These are phyloP conservation scores for Teratosphaeria epicoccoides DNA, from an alignment of 2,329 filamentous ascomycete species.

Conservation along the genomic window DNA sequence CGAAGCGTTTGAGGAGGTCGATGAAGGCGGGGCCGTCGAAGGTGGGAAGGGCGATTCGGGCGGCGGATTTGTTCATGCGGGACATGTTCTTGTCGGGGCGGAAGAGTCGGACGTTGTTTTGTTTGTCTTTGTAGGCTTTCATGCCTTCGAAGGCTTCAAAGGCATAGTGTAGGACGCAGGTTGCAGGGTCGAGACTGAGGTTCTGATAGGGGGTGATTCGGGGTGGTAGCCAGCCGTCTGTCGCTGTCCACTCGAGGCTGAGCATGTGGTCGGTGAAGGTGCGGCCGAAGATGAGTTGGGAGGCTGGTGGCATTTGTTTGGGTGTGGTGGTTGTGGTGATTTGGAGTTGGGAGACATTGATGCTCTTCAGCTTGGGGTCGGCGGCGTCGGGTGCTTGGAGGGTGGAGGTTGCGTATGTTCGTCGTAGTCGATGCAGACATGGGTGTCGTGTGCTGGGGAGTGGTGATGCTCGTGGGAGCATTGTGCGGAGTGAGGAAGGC, in stretches of 20 bases:
- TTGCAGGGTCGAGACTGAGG: constrained; percentile 88
- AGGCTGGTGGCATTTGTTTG: constrained; percentile 60
- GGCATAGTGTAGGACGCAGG: constrained; percentile 96
- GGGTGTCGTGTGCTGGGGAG: not conserved
- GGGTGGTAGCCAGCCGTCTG: constrained; percentile 71
- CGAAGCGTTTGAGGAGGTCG: constrained; percentile 70
- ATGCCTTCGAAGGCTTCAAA: constrained; percentile 98
- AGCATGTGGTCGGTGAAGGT: constrained; percentile 98
- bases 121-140: constrained; percentile 92
- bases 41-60: constrained; percentile 84
- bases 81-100: constrained; percentile 94
- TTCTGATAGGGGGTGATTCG: constrained; percentile 91
- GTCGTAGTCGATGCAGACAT: not conserved
- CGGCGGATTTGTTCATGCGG: constrained; percentile 80
- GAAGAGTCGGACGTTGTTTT: constrained; percentile 74
- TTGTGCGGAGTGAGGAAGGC: constrained; percentile 7
- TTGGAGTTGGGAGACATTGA: constrained; percentile 67
- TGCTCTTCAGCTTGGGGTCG: constrained; percentile 48
- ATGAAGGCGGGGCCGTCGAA: constrained; percentile 66
- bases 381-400: constrained; percentile 36
- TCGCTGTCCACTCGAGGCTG: constrained; percentile 80
- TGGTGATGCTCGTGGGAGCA: constrained; percentile 3
- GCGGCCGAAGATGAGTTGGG: constrained; percentile 80
- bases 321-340: constrained; percentile 67
- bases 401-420: not conserved